phyloP scores from a whole-genome alignment of 495 filamentous ascomycete genomes.

The Neurospora sublineolata region DNA sequence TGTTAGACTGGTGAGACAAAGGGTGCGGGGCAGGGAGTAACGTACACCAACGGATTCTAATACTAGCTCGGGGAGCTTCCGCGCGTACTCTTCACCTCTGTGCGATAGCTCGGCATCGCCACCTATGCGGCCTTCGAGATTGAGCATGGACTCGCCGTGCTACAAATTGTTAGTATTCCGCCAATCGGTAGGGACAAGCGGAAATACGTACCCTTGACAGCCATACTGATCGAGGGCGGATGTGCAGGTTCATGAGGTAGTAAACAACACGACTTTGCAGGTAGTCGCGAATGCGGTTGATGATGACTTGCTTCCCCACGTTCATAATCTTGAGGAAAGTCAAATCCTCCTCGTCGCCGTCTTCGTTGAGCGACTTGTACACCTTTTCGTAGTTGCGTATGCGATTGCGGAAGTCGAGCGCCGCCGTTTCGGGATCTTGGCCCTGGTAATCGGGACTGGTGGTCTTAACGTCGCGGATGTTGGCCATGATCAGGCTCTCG shows the following conservation, averaged over 20 bases:
- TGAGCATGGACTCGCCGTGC: constrained; percentile 91
- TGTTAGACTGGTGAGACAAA: constrained; percentile 20
- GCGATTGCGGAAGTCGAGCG: constrained; percentile 80
- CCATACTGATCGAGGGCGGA: constrained; percentile 95
- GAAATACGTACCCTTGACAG: constrained; percentile 65
- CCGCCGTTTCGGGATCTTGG: constrained; percentile 84
- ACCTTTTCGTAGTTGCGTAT: constrained; percentile 95
- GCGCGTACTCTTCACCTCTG: constrained; percentile 80
- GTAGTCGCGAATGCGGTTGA: constrained; percentile 95
- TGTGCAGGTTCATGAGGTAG: constrained; percentile 96
- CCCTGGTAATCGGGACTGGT: constrained; percentile 89
- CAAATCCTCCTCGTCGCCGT: constrained; percentile 60
- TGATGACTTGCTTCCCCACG: constrained; percentile 86
- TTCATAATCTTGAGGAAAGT: constrained; percentile 97
- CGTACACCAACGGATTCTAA: constrained; percentile 63
- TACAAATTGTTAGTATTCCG: constrained; percentile 25
- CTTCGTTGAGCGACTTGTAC: constrained; percentile 80
- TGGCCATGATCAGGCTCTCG: constrained; percentile 88
- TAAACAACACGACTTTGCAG: constrained; percentile 92
- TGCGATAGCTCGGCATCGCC: constrained; percentile 79
- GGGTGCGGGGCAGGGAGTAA: constrained; percentile 1
- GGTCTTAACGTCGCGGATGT: constrained; percentile 95
- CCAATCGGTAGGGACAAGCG: neutral
- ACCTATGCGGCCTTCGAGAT: constrained; percentile 77
- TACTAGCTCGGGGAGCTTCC: constrained; percentile 68